phyloP scores from a whole-genome alignment of 345 rosid genomes.

The Eucalyptus leucophloia region DNA sequence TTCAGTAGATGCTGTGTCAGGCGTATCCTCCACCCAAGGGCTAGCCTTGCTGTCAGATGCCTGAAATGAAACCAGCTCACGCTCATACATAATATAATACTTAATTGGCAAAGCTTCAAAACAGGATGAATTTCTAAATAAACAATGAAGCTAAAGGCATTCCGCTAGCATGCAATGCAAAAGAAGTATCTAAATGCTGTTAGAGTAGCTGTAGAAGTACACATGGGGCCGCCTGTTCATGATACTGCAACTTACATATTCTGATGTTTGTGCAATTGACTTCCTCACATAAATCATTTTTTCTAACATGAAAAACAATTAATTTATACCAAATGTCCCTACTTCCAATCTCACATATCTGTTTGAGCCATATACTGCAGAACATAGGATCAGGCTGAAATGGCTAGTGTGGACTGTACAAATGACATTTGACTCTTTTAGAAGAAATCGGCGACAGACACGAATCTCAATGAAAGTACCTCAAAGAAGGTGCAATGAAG shows the following conservation, averaged over 20 bases:
- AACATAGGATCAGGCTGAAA: not conserved
- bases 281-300: not conserved
- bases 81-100: not conserved
- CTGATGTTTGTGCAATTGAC: not conserved
- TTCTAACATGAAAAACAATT: not conserved
- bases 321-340: not conserved
- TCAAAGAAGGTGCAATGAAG: slow-evolving; percentile 86
- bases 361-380: not conserved
- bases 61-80: slow-evolving; percentile 17
- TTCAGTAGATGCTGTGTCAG: slow-evolving; percentile 83
- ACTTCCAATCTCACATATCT: not conserved
- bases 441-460: not conserved
- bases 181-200: not conserved
- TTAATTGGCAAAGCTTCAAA: not conserved
- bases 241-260: not conserved
- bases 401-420: not conserved
- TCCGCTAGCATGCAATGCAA: not conserved
- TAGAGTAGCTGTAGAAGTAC: not conserved
- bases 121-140: not conserved
- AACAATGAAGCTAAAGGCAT: not conserved
- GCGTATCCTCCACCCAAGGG: slow-evolving; percentile 94
- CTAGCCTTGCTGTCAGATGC: slow-evolving; percentile 74
- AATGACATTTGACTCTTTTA: not conserved
- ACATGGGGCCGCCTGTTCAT: not conserved
- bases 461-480: slow-evolving; percentile 19